Percentiles rank a stretch among this genome's conserved stretches.
These are phyloP conservation scores for Mycosphaerella sp. DNA, from an alignment of 2,329 filamentous ascomycete genomes.

Conservation along the genomic window DNA sequence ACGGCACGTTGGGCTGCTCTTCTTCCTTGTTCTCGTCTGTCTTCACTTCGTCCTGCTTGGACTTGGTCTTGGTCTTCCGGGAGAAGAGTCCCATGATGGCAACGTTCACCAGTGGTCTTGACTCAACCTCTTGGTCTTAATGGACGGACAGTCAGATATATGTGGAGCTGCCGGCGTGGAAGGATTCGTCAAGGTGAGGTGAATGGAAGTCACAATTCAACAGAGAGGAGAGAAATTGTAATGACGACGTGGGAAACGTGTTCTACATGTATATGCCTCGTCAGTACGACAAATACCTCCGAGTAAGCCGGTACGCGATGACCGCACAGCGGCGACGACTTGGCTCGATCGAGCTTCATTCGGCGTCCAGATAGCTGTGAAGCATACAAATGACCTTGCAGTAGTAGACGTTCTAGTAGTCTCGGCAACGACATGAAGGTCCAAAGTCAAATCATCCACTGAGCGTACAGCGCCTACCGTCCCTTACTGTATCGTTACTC, in stretches of 20 bases:
- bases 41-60: slow-evolving; percentile 31
- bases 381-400: slow-evolving; percentile 8
- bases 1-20: slow-evolving; percentile 41
- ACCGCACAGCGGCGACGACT: slow-evolving; percentile 5
- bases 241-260: neutral
- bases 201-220: neutral
- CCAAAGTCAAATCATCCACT: slow-evolving; percentile 11
- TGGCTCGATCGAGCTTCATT: slow-evolving; percentile 3
- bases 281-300: neutral
- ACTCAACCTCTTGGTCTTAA: neutral
- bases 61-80: slow-evolving; percentile 45
- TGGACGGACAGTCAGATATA: neutral
- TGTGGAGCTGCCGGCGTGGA: neutral
- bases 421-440: slow-evolving; percentile 11
- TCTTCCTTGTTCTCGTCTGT: slow-evolving; percentile 52
- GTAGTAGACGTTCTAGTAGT: too few species aligned
- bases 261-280: neutral
- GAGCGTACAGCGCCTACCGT: too few species aligned
- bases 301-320: neutral
- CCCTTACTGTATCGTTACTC: too few species aligned
- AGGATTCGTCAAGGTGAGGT: neutral
- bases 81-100: slow-evolving; percentile 51
- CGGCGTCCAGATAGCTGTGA: slow-evolving; percentile 1
- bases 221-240: neutral
- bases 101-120: too few species aligned